Evolutionary conservation across 495 filamentous ascomycete genomes (phyloP), one percentile per base, ranked within the genome.

Genomic region (Penicillium manginii): DNA sequence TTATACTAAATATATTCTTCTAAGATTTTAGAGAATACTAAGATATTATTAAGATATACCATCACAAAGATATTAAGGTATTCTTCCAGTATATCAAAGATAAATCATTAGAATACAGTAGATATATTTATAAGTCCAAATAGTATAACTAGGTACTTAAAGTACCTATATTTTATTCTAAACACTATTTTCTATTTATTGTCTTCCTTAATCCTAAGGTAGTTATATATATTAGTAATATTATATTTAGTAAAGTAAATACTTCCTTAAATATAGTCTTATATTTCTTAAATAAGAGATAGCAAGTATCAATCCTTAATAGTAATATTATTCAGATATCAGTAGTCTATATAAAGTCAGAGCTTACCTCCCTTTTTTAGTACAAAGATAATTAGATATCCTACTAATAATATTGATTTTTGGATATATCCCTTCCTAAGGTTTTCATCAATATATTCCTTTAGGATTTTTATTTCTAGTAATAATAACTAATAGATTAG

Each of bases 161-260:
- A 79, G 0, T 68, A 37, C 0, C 66, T 63, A 21, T 66, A 70
- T n/a, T 56, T 19, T 0, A 65, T 78, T 9, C 56, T 21, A 57
- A 80, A 80, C 1, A 59, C 70, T 0, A 63, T 81, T 39, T 71
- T 65, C 59, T 57, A 74, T 43, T 79, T 64, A 12, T 59, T 15
- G 1, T 53, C 64, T 18, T 19, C 3, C 19, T 48, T 37, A 17
- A 63, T 63, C 29, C 35, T 2, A 1, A 68, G 17, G 32, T 35
- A 17, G 17, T 62, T 35, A 45, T 57, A 62, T n/a, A 14, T 47
- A 12, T 51, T 39, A 19, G 43, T 52, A 17, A 69, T 54, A 29
- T 72, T 56, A 40, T 67, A 50, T 22, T 69, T 67, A 2, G 35
- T 62, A 45, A 58, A 69, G 15, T 45, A 65, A 19, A 65, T 62